A percentile compares a stretch with the other conserved stretches of the same genome.
Conservation (phyloP, 1,284 basidiomycete species). For the Farysia itapuensis region DNA sequence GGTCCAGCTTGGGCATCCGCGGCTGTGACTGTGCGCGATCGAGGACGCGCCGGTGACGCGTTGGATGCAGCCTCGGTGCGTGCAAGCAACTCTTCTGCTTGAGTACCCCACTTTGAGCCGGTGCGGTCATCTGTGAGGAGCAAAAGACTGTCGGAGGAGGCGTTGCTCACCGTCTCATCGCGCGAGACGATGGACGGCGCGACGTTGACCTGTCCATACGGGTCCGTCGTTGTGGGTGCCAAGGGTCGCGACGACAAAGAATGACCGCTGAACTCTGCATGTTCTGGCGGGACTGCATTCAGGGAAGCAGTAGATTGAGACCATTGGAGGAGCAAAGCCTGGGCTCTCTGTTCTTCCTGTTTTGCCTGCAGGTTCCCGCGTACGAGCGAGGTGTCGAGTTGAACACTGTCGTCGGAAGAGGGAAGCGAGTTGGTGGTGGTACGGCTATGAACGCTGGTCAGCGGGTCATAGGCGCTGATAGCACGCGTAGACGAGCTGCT, state of each 20-base stretch:
- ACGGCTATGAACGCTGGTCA: slow-evolving; percentile 3
- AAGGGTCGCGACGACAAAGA: background rate
- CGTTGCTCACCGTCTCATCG: background rate
- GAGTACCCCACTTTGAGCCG: slow-evolving; percentile 25
- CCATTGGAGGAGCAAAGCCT: slow-evolving; percentile 9
- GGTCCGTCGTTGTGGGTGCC: no score
- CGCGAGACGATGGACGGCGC: background rate
- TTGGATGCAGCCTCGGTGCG: background rate
- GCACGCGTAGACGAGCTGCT: slow-evolving; percentile 13
- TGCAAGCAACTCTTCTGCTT: slow-evolving; percentile 6
- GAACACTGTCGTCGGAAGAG: slow-evolving; percentile 5
- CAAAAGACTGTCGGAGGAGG: background rate
- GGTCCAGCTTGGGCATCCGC: slow-evolving; percentile 5
- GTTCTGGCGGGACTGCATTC: background rate
- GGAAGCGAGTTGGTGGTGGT: slow-evolving; percentile 4
- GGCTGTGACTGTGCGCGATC: slow-evolving; percentile 22
- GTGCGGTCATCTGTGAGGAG: background rate
- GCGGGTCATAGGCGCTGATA: slow-evolving; percentile 5
- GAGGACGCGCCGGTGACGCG: slow-evolving; percentile 3
- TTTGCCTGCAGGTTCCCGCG: slow-evolving; percentile 23
- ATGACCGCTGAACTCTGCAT: background rate
- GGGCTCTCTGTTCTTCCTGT: slow-evolving; percentile 19
- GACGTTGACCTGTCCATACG: no score
- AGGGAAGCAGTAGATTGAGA: background rate
- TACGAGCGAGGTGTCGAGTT: slow-evolving; percentile 13